Evolutionary conservation across 768 basidiomycete genomes (phyloP), one percentile per base, ranked within the genome.

Genomic region (Pleurotus giganteus): DNA sequence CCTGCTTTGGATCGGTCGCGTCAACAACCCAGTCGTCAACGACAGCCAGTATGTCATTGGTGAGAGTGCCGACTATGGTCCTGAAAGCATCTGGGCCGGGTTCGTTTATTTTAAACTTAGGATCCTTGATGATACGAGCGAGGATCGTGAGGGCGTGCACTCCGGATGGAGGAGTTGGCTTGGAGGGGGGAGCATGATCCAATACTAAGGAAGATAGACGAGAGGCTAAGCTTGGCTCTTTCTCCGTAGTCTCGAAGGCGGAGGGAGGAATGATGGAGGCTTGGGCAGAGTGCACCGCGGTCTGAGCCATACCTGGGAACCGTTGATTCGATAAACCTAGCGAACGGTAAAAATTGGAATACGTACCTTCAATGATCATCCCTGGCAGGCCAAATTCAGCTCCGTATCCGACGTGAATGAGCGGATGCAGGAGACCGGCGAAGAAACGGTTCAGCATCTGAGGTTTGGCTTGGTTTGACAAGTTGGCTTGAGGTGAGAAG

Each of bases 351-450:
- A 24, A 12, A 34, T 8, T 13, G 17, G 15, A 1, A 15, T 13
- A 51, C 31, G 4, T 53, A 81, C 84, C 84, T 69, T 86, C 85
- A 0, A 78, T 78, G 2, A 77, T 63, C 28, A 83, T 60, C 1
- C 82, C 83, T 1, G 74, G 71, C 4, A 82, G 60, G 12, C 75
- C 71, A 56, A 85, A 85, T 63, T 88, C 86, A 3, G 78, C 62
- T 0, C 84, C 85, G 60, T 80, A 82, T 21, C 81, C 83, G 2
- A 67, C 61, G 53, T 86, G 82, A 36, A 87, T 86, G 37, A 85
- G 61, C 0, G 86, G 84, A 56, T 87, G 86, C 3, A 86, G n/a
- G 2, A 84, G 59, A 1, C 80, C 79, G 0, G 69, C 76, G 8
- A 82, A 21, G 61, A 83, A 75, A 11, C 85, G 74, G 42, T 66